Evolutionary conservation across 2,329 filamentous ascomycete genomes (phyloP).

Genomic region (Ascosphaera aggregata): DNA sequence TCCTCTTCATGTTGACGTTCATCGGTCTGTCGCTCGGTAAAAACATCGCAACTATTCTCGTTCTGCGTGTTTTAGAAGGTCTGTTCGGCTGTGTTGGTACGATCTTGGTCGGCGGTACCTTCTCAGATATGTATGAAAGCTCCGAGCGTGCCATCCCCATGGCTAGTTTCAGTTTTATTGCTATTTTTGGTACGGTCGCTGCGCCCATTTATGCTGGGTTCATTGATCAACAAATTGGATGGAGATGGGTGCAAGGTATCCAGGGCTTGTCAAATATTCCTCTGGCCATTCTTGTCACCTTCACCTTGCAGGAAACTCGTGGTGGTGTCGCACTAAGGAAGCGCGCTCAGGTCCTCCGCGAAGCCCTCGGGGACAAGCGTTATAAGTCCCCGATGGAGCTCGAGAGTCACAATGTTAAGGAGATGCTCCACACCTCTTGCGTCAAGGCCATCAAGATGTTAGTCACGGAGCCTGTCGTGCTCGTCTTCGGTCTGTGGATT

Average conservation of each 20-base stretch:
- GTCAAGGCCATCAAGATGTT: conserved; percentile 68
- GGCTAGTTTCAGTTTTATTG: conserved; percentile 64
- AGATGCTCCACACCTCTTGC: conserved; percentile 51
- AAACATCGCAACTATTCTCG: conserved; percentile 54
- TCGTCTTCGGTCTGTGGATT: conserved; percentile 44
- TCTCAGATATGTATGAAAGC: conserved; percentile 64
- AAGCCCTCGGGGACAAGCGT: conserved; percentile 38
- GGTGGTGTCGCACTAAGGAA: conserved; percentile 51
- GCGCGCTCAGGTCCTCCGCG: conserved; percentile 48
- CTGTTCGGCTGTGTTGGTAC: conserved; percentile 72
- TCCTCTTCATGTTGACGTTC: conserved; percentile 57
- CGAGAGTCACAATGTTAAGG: conserved; percentile 42
- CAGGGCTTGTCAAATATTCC: conserved; percentile 51
- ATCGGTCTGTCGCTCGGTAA: conserved; percentile 52
- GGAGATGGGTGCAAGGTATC: conserved; percentile 76
- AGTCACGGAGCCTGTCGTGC: conserved; percentile 62
- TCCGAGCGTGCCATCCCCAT: conserved; percentile 72
- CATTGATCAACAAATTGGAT: conserved; percentile 43
- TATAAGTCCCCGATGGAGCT: conserved; percentile 66
- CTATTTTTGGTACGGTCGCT: conserved; percentile 60
- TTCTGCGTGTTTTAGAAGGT: conserved; percentile 55
- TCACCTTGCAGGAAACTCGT: conserved; percentile 82
- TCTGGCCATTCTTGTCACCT: conserved; percentile 53
- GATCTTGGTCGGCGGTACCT: conserved; percentile 61
- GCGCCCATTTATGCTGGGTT: conserved; percentile 59